phyloP scores from a whole-genome alignment of 2,329 filamentous ascomycete genomes.

The Drechmeria coniospora region DNA sequence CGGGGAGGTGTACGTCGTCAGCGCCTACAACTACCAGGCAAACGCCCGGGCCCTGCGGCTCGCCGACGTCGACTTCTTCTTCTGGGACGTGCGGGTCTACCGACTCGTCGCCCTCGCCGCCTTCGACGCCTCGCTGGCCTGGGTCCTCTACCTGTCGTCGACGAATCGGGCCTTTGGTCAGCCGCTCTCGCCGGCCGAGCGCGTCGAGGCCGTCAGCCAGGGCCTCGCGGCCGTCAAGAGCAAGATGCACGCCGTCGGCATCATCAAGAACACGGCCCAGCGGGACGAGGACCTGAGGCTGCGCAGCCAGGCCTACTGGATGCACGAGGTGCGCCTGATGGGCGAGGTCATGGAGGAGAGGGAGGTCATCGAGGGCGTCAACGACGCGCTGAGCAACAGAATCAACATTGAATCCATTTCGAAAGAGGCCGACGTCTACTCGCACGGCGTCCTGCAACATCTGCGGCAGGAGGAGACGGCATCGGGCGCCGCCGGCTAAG shows the following conservation, averaged over 20 bases:
- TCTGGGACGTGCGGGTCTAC: conserved; percentile 51
- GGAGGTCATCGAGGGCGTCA: conserved; percentile 57
- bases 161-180: conserved; percentile 66
- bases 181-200: conserved; percentile 45
- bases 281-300: conserved; percentile 57
- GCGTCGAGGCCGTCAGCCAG: conserved; percentile 44
- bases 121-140: conserved; percentile 49
- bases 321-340: conserved; percentile 58
- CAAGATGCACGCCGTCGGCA: conserved; percentile 56
- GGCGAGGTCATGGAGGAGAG: conserved; percentile 63
- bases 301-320: conserved; percentile 62
- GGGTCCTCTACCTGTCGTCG: conserved; percentile 55
- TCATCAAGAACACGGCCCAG: conserved; percentile 66
- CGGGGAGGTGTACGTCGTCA: conserved; percentile 50
- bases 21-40: conserved; percentile 46
- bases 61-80: conserved; percentile 51
- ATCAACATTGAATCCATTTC: conserved; percentile 47
- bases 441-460: conserved; percentile 25
- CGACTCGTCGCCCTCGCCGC: conserved; percentile 49
- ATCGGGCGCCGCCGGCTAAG: too few species aligned
- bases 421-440: conserved; percentile 48
- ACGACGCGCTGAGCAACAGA: conserved; percentile 47
- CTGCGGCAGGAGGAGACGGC: conserved; percentile 13
- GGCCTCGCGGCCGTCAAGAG: conserved; percentile 43
- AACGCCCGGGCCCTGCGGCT: conserved; percentile 49